Base-by-base conservation (phyloP, 2,329 filamentous ascomycete genomes). In the Incumbomyces delicatus region DNA sequence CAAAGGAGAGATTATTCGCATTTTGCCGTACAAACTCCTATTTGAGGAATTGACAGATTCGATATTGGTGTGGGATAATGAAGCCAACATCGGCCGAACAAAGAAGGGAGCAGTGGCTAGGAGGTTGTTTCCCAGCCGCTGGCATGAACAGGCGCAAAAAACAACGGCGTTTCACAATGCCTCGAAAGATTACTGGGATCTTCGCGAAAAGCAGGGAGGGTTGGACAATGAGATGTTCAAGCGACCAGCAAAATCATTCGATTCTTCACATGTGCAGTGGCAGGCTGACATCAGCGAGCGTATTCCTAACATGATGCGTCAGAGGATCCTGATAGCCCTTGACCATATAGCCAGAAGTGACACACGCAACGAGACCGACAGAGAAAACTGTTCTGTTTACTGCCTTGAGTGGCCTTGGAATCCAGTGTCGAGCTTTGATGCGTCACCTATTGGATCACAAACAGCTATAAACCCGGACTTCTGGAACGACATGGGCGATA, bases 251-350 rank as follows among this genome's bases (percentile, higher is more conserved):
- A 8, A n/a, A 35, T 4, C n/a, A n/a, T 38, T 29, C 22, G 42
- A 45, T 13, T 2, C 18, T 12, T 6, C 13, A 16, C 37, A 31
- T 5, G 18, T 56, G 14, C 48, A 57, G 33, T 57, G 55, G 55
- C 51, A 57, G 31, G 27, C 36, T 6, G 53, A 52, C 16, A 38
- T 57, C 22, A 29, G 41, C 31, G 45, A 46, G 2, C 49, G 55
- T 13, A 29, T 53, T 7, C 40, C 44, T 11, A 38, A 41, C 4
- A 54, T 57, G 11, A 51, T 57, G 47, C 41, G 48, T 22, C 46
- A 52, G 34, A 47, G 55, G 14, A 35, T 57, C 6, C 20, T 49
- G 34, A 16, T 50, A 18, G 47, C 44, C 4, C 27, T 57, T n/a
- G 39, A 46, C 22, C 18, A 35, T 20, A 38, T 44, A 38, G 8